Evolutionary conservation across 2,329 filamentous ascomycete species (phyloP), one percentile per base, ranked within the genome.

Genomic region (Acrodontium crateriforme): DNA sequence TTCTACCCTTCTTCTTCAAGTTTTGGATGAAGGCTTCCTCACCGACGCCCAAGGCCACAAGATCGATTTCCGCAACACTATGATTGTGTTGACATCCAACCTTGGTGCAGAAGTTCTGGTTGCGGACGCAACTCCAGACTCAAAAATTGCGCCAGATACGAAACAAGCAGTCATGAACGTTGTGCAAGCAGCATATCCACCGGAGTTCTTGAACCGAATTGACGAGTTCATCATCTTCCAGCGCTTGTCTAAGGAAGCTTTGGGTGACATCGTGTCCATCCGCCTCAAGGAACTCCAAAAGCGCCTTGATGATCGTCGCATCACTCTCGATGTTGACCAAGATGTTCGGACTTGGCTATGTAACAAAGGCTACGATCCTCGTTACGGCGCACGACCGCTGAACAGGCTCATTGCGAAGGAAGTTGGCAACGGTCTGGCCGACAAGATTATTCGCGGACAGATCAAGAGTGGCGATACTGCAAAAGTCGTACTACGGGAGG

Each of bases 161-260:
- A 82, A 82, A 46, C 64, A 70, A 32, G 75, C 80, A 1, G 85
- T 95, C 29, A 84, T 95, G 74, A 80, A 92, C 46, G 74, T 91
- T 10, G 85, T 95, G 1, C 65, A 77, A 11, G 55, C 65, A 6
- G 58, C 65, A 1, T 77, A 94, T 50, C 74, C 87, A 4, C 89
- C 89, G 3, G 89, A 95, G 52, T 98, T 95, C 64, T 69, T 95
- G 39, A 95, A 98, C 59, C 73, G 89, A 12, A 83, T 95, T 37
- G 87, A 95, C 55, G 87, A 91, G 36, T 94, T 95, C 60, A 94
- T 95, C 52, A 63, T 95, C 48, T 95, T 95, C 66, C 87, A 85
- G 57, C 72, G 87, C 6, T 69, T 95, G 2, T 81, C 82, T 1
- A 68, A 67, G 16, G 62, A 67, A 11, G 85, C 87, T 10, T 67